Base-by-base conservation (phyloP, 1,284 basidiomycete species). In the Ganoderma sp. region DNA sequence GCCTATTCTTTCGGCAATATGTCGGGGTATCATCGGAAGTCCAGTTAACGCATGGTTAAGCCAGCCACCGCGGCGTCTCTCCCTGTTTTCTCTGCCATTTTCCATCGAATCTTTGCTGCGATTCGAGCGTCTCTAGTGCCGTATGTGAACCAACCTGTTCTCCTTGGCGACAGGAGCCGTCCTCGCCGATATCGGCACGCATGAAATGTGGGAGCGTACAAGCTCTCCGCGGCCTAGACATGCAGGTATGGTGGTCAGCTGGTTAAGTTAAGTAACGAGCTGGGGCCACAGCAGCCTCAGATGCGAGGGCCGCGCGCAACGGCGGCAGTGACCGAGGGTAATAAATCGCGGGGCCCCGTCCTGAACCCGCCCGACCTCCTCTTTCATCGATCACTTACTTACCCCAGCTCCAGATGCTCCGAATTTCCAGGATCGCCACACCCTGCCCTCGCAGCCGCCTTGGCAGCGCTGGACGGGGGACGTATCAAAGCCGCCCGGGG, bases 331-430 rank as follows among this genome's bases (percentile, higher is more conserved):
- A 34, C 28, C 32, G 32, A 58, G 37, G 56, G 37, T 10, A 19
- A 58, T 58, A 58, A 58, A 58, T 12, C 7, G 34, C 37, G 56
- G 56, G 56, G 9, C 9, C 5, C 5, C 0, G n/a, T n/a, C 22
- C 14, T 19, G 34, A 25, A 41, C n/a, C n/a, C 56, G 56, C 37
- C 15, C 56, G 4, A n/a, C 57, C 57, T 59, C 37, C 57, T 32
- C 12, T 5, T 59, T 22, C n/a, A 41, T 34, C 58, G n/a, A 22
- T 59, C 58, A 25, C 39, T 58, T 12, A 39, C 19, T 58, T 12
- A 39, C 19, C 56, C 56, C 19, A n/a, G 7, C 39, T 37, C 34
- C 52, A 56, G 10, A 62, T 62, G 61, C 45, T 50, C 12, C 61
- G 61, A 48, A 28, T 22, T 25, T 37, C 32, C 19, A 48, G 25